Evolutionary conservation across 257 asterid genomes (phyloP).

Genomic region (Leonotis leonurus): DNA sequence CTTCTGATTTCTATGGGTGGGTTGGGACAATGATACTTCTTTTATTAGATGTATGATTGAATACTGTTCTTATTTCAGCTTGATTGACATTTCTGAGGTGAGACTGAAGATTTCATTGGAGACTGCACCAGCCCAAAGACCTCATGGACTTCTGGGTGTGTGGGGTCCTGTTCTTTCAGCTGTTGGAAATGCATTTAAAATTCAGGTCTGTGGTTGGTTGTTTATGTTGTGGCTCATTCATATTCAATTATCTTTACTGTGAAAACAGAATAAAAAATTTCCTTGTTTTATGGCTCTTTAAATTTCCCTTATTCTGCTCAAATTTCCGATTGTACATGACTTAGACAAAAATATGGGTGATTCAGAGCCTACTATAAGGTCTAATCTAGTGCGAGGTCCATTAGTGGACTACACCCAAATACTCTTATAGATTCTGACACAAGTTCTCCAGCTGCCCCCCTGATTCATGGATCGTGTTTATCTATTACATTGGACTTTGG

Average conservation of each 20-base stretch:
- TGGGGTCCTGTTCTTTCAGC: constrained; percentile 99
- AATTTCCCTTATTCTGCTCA: constrained; percentile 4
- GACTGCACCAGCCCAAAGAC: constrained; percentile 89
- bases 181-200: constrained; percentile 90
- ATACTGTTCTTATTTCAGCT: constrained; percentile 41
- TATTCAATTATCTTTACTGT: neutral
- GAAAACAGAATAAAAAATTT: neutral
- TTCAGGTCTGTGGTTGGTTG: constrained; percentile 49
- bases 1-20: constrained; percentile 4
- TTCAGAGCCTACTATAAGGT: too few relatives aligned
- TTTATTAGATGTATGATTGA: constrained; percentile 1
- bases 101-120: constrained; percentile 84
- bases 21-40: neutral
- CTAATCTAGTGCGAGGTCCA: too few relatives aligned
- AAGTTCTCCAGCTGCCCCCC: neutral
- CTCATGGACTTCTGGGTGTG: constrained; percentile 86
- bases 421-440: neutral
- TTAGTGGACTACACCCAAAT: too few relatives aligned
- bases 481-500: neutral
- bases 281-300: neutral
- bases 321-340: neutral
- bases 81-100: constrained; percentile 89
- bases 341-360: too few relatives aligned
- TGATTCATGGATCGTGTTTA: neutral
- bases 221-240: neutral